A percentile compares a stretch with the other conserved stretches of the same genome.
Evolutionary conservation across 257 asterid species (phyloP).

Genomic region (Vinca minor): DNA sequence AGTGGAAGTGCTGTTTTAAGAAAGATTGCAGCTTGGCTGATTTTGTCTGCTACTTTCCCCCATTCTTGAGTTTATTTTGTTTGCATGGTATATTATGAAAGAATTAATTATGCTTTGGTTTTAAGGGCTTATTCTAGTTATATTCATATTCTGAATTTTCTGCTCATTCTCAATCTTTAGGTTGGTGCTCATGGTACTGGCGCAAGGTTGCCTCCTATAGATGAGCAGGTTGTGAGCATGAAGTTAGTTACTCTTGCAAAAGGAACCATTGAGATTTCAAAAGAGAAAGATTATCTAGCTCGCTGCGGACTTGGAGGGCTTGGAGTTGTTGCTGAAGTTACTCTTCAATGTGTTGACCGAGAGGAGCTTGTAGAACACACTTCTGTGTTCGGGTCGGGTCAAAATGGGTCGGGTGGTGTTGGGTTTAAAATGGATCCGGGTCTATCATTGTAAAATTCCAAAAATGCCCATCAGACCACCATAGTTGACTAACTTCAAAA

Average conservation of each 20-base stretch:
- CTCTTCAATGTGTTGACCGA: slow-evolving; percentile 88
- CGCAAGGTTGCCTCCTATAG: slow-evolving; percentile 87
- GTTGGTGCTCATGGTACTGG: slow-evolving; percentile 99
- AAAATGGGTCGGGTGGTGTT: no score
- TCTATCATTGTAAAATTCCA: no score
- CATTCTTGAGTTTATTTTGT: no score
- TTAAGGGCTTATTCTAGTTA: background rate
- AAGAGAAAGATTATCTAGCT: slow-evolving; percentile 79
- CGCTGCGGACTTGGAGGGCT: slow-evolving; percentile 99
- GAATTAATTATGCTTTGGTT: background rate
- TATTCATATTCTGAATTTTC: background rate
- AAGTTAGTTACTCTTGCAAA: slow-evolving; percentile 83
- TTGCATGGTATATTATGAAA: no score
- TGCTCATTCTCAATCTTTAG: slow-evolving; percentile 30
- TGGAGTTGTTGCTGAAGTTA: slow-evolving; percentile 95
- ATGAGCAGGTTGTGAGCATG: slow-evolving; percentile 94
- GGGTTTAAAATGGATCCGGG: no score
- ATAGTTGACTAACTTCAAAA: no score
- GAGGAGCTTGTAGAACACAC: slow-evolving; percentile 94
- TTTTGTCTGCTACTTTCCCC: no score
- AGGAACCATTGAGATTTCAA: slow-evolving; percentile 83
- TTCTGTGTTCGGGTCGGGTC: no score
- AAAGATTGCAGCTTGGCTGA: slow-evolving; percentile 1
- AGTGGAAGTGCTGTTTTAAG: background rate
- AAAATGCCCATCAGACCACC: no score